These are phyloP conservation scores for Tuber aestivum DNA, from an alignment of 495 filamentous ascomycete genomes.

Conservation along the genomic window DNA sequence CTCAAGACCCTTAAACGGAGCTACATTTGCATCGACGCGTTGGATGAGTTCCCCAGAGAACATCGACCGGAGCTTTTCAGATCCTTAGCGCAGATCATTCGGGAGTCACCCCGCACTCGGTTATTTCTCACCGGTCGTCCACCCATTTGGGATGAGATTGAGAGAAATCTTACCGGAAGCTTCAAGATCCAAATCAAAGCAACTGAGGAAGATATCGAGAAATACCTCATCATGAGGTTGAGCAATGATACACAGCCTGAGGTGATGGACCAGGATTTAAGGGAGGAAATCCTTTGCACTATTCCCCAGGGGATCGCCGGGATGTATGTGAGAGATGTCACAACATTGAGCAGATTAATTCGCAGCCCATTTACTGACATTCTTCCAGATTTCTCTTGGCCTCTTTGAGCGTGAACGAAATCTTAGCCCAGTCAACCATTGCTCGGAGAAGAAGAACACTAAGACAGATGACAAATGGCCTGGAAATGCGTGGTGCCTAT, in stretches of 20 bases:
- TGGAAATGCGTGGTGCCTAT: background rate
- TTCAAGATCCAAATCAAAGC: background rate
- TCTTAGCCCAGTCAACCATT: background rate
- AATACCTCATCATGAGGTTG: background rate
- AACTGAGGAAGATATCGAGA: background rate
- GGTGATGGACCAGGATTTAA: background rate
- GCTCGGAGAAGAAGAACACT: background rate
- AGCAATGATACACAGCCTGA: background rate
- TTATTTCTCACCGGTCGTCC: background rate
- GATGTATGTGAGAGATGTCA: background rate
- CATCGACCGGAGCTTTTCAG: background rate
- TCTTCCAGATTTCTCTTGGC: background rate
- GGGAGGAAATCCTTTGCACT: background rate
- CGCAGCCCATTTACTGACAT: background rate
- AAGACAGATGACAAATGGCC: background rate
- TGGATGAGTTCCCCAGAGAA: background rate
- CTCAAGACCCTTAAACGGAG: background rate
- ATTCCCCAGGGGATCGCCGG: background rate
- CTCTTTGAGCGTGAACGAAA: background rate
- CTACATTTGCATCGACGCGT: background rate
- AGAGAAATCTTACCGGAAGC: background rate
- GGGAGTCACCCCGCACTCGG: background rate
- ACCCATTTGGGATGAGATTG: background rate
- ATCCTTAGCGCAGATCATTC: background rate
- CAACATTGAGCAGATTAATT: background rate